Percentiles rank a stretch among this genome's conserved stretches.
These are phyloP conservation scores for Mimosa pudica DNA, from an alignment of 306 rosid genomes.

Conservation along the genomic window DNA sequence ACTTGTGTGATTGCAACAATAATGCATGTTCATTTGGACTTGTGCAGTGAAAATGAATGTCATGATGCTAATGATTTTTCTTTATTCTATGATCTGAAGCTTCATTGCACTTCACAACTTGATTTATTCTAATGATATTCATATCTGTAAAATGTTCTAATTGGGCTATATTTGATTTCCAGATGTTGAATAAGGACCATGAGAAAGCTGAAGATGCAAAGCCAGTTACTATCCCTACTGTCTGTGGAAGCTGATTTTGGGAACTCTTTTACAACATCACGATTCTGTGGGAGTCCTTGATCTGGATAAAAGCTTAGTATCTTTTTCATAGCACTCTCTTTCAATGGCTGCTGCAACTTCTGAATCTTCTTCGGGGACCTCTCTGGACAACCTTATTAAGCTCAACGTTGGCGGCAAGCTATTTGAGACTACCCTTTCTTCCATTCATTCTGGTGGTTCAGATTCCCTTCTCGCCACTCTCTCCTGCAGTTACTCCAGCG, in stretches of 20 bases:
- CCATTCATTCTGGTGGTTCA: slow-evolving; percentile 71
- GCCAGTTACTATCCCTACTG: slow-evolving; percentile 38
- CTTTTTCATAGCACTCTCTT: not conserved
- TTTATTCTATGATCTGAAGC: slow-evolving; percentile 69
- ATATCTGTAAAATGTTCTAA: not conserved
- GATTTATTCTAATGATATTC: slow-evolving; percentile 49
- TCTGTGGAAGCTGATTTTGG: no score
- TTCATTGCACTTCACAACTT: slow-evolving; percentile 77
- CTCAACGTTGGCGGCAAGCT: slow-evolving; percentile 91
- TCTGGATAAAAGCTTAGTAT: no score
- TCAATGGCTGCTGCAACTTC: slow-evolving; percentile 47
- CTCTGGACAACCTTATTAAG: slow-evolving; percentile 56
- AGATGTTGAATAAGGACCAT: slow-evolving; percentile 70
- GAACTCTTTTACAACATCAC: no score
- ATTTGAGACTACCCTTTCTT: slow-evolving; percentile 76
- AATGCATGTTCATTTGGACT: not conserved
- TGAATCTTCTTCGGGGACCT: slow-evolving; percentile 20
- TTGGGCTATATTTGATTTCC: slow-evolving; percentile 5
- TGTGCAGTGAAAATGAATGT: slow-evolving; percentile 70
- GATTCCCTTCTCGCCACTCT: slow-evolving; percentile 76
- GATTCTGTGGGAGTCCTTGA: no score
- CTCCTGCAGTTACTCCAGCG: slow-evolving; percentile 55
- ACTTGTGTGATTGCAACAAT: not conserved
- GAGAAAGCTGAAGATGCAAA: slow-evolving; percentile 73
- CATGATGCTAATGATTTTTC: slow-evolving; percentile 70